A percentile compares a stretch with the other conserved stretches of the same genome.
These are phyloP conservation scores for Digitaria exilis DNA, from an alignment of 202 grass and related monocot genomes.

Conservation along the genomic window DNA sequence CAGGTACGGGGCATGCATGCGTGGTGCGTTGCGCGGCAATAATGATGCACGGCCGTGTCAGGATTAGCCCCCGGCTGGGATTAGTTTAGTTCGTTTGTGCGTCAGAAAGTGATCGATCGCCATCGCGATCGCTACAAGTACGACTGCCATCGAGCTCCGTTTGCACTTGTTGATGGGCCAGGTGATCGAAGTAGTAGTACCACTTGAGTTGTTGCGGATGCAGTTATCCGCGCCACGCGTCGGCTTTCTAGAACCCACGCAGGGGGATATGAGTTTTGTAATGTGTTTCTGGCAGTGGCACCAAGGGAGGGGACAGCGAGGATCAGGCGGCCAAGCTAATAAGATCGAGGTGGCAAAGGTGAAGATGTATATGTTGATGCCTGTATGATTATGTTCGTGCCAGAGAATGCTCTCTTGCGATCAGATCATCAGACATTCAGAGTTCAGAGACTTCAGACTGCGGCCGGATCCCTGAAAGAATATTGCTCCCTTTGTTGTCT, in stretches of 20 bases:
- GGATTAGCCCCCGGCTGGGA: neutral
- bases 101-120: conserved; percentile 31
- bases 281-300: neutral
- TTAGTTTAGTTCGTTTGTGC: conserved; percentile 48
- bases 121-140: neutral
- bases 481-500: too few relatives aligned
- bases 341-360: neutral
- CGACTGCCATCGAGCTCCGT: neutral
- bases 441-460: too few relatives aligned
- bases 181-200: neutral
- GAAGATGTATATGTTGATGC: neutral
- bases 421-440: too few relatives aligned
- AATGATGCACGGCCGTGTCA: neutral
- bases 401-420: neutral
- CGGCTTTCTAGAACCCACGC: neutral
- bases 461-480: too few relatives aligned
- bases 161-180: neutral
- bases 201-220: neutral
- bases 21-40: neutral
- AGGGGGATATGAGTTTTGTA: neutral
- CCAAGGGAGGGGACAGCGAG: neutral
- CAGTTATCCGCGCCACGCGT: conserved; percentile 18
- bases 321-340: neutral
- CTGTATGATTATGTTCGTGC: neutral
- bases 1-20: conserved; percentile 28